Percentiles rank a stretch among this genome's conserved stretches.
These are phyloP conservation scores for Chrysophaeum taylorii DNA, from an alignment of 352 stramenopile genomes.

Conservation along the genomic window DNA sequence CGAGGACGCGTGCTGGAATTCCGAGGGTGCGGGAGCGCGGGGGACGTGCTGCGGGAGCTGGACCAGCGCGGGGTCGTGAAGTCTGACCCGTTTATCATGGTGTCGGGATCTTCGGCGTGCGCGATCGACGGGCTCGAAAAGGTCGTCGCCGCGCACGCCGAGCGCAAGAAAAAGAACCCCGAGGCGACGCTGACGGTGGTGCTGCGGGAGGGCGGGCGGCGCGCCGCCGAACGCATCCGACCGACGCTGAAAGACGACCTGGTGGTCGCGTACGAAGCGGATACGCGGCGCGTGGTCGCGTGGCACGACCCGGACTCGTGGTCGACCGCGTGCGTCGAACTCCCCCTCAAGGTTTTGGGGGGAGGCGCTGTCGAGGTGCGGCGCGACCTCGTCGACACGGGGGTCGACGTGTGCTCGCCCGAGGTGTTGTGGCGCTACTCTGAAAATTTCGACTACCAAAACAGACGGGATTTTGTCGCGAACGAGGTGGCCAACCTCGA, in stretches of 20 bases:
- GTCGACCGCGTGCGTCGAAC: background rate
- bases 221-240: constrained; percentile 17
- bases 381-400: constrained; percentile 86
- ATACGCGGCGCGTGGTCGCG: constrained; percentile 41
- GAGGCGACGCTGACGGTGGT: constrained; percentile 89
- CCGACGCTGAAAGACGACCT: constrained; percentile 41
- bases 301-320: constrained; percentile 37
- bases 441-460: constrained; percentile 97
- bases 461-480: constrained; percentile 88
- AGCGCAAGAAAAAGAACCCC: constrained; percentile 59
- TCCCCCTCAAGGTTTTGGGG: background rate
- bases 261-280: constrained; percentile 44
- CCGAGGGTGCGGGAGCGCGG: constrained; percentile 72
- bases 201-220: constrained; percentile 67
- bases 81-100: constrained; percentile 92
- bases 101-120: constrained; percentile 71
- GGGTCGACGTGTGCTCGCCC: constrained; percentile 93
- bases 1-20: too few relatives aligned
- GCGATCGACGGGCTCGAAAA: constrained; percentile 64
- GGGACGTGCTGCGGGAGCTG: constrained; percentile 88
- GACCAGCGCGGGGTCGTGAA: constrained; percentile 80
- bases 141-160: constrained; percentile 45
- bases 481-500: constrained; percentile 96
- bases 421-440: constrained; percentile 92
- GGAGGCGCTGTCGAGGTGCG: constrained; percentile 55